These are phyloP conservation scores for Tricladium varicosporioides DNA, from an alignment of 2,329 filamentous ascomycete species.

Conservation along the genomic window DNA sequence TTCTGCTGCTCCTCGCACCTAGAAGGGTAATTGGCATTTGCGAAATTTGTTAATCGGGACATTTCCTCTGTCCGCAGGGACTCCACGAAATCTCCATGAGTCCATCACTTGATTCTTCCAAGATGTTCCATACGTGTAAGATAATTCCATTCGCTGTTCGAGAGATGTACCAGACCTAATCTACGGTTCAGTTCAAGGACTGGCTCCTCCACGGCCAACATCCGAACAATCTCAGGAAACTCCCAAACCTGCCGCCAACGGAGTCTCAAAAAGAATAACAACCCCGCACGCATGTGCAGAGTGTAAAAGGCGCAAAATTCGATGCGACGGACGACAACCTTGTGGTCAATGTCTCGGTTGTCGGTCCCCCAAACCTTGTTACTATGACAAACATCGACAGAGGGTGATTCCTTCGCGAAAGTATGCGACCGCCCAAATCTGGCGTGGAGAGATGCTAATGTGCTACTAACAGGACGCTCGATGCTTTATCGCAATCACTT, in stretches of 20 bases:
- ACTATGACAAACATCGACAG: constrained; percentile 78
- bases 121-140: constrained; percentile 37
- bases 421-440: constrained; percentile 40
- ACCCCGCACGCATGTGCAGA: constrained; percentile 69
- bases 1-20: constrained; percentile 7
- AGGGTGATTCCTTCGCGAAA: constrained; percentile 75
- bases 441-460: constrained; percentile 22
- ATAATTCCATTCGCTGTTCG: neutral
- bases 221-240: constrained; percentile 28
- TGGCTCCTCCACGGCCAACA: constrained; percentile 28
- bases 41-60: constrained; percentile 8
- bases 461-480: constrained; percentile 46
- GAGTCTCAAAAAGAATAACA: constrained; percentile 49
- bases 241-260: constrained; percentile 34
- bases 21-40: constrained; percentile 5
- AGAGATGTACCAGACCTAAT: constrained; percentile 3
- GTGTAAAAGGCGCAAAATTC: constrained; percentile 78
- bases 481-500: constrained; percentile 61
- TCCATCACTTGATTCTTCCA: constrained; percentile 28
- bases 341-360: constrained; percentile 83
- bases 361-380: constrained; percentile 73
- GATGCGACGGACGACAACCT: constrained; percentile 78
- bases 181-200: constrained; percentile 30
- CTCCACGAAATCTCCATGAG: constrained; percentile 24
- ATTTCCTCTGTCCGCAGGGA: constrained; percentile 1